Conservation (phyloP, 441 rosid species). For the Cnidoscolus chayamansa region DNA sequence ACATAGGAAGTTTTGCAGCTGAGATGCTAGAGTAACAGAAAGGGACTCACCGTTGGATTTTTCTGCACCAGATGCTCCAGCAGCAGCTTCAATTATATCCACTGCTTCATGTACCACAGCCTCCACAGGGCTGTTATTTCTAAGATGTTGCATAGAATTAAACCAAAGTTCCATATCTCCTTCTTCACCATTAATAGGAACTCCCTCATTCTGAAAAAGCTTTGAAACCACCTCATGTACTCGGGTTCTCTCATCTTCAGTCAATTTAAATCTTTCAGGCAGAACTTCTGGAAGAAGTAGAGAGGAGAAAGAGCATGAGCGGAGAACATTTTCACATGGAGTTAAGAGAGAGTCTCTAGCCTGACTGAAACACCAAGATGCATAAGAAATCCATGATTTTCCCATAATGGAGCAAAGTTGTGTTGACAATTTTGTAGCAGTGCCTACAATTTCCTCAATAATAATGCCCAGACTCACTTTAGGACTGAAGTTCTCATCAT, state of each 20-base stretch:
- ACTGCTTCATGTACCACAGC: slow-evolving; percentile 54
- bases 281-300: slow-evolving; percentile 58
- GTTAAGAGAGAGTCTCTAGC: slow-evolving; percentile 55
- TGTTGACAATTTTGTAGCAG: slow-evolving; percentile 77
- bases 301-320: slow-evolving; percentile 58
- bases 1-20: slow-evolving; percentile 44
- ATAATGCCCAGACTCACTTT: slow-evolving; percentile 39
- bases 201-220: slow-evolving; percentile 41
- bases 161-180: slow-evolving; percentile 32
- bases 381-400: slow-evolving; percentile 97
- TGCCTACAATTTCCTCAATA: slow-evolving; percentile 77
- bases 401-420: slow-evolving; percentile 88
- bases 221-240: slow-evolving; percentile 49
- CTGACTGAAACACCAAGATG: slow-evolving; percentile 91
- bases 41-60: slow-evolving; percentile 51
- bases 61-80: slow-evolving; percentile 76
- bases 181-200: slow-evolving; percentile 32
- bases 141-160: slow-evolving; percentile 40
- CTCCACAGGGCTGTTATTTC: slow-evolving; percentile 34
- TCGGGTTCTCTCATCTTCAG: slow-evolving; percentile 60
- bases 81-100: slow-evolving; percentile 70
- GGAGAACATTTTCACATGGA: slow-evolving; percentile 44
- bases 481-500: slow-evolving; percentile 37
- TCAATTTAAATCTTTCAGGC: slow-evolving; percentile 68
- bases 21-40: slow-evolving; percentile 67